Evolutionary conservation across 148 eudicot genomes (phyloP).

Genomic region (Silene latifolia): DNA sequence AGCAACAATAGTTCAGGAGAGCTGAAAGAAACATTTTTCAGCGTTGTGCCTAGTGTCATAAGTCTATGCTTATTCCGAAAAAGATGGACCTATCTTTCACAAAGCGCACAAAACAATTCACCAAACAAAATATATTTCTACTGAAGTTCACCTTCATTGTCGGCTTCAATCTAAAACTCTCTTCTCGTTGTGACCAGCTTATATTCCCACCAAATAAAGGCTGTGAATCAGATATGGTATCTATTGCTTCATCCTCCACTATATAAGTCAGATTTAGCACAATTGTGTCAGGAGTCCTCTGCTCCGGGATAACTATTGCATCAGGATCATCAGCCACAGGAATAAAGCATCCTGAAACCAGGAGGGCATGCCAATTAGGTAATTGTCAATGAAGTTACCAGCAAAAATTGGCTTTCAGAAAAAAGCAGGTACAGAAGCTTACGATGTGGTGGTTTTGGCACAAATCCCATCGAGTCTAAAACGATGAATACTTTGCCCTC

Average conservation of each 20-base stretch:
- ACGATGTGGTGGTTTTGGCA: slow-evolving; percentile 80
- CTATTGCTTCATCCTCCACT: slow-evolving; percentile 48
- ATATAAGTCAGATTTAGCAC: slow-evolving; percentile 61
- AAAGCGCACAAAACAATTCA: neutral
- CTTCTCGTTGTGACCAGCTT: slow-evolving; percentile 76
- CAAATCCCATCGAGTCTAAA: slow-evolving; percentile 80
- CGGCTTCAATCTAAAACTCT: slow-evolving; percentile 74
- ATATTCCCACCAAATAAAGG: slow-evolving; percentile 95
- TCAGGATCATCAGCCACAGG: slow-evolving; percentile 72
- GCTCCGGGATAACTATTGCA: slow-evolving; percentile 60
- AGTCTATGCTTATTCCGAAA: neutral
- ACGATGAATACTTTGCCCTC: slow-evolving; percentile 70
- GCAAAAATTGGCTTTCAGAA: neutral
- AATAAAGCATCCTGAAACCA: slow-evolving; percentile 65
- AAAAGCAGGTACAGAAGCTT: slow-evolving; percentile 31
- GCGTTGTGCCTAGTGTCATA: neutral
- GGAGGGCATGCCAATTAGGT: neutral
- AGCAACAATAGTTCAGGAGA: too few species aligned
- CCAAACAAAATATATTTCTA: neutral
- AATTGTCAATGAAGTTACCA: slow-evolving; percentile 10
- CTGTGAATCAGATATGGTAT: slow-evolving; percentile 43
- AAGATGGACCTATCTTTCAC: neutral
- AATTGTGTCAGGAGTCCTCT: slow-evolving; percentile 48
- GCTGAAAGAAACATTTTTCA: neutral
- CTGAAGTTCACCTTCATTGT: slow-evolving; percentile 59